Evolutionary conservation across 176 grass and related monocot genomes (phyloP).

Genomic region (Bonia amplexicaulis): DNA sequence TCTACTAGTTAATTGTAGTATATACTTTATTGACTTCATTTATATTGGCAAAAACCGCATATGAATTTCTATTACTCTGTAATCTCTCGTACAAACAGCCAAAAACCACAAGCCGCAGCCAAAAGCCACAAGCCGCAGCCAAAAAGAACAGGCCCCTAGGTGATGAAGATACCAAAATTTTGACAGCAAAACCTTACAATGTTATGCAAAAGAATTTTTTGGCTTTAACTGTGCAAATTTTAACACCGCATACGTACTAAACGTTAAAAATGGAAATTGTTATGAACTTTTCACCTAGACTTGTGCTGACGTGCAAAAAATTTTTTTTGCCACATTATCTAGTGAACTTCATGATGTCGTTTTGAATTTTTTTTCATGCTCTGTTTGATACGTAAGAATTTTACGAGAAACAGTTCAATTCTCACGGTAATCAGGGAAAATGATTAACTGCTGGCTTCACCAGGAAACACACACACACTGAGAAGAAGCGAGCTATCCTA

Average conservation of each 20-base stretch:
- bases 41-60: no score
- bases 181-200: background rate
- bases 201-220: background rate
- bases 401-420: no score
- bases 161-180: background rate
- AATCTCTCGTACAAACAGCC: no score
- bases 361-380: background rate
- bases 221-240: background rate
- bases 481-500: background rate
- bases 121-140: no score
- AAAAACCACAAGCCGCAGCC: no score
- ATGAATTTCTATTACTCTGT: no score
- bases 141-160: no score
- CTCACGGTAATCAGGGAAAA: no score
- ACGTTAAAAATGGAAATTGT: background rate
- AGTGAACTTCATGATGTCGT: background rate
- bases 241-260: background rate
- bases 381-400: no score
- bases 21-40: no score
- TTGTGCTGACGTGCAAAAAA: background rate
- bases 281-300: background rate
- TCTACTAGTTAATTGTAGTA: no score
- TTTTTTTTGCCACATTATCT: background rate
- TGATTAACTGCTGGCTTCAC: background rate
- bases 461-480: no score